Conservation (phyloP, 2,329 filamentous ascomycete species). For the Zymoseptoria crescenta region DNA sequence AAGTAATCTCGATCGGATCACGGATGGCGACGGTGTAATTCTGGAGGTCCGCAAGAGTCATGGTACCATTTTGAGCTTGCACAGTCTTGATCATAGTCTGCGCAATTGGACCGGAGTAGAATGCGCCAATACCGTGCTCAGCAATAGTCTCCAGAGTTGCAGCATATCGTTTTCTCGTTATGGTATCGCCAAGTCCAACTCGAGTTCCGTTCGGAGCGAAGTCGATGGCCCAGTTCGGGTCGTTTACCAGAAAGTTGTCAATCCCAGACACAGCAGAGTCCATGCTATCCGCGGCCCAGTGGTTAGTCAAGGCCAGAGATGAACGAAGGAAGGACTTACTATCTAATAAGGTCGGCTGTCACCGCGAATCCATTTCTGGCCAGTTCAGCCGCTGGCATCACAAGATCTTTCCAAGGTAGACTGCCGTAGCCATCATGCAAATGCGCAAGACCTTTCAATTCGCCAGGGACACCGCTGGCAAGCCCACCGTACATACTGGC, state of each 20-base stretch:
- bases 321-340: slow-evolving; percentile 29
- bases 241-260: slow-evolving; percentile 62
- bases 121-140: slow-evolving; percentile 60
- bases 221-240: slow-evolving; percentile 76
- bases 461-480: slow-evolving; percentile 58
- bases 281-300: slow-evolving; percentile 43
- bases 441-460: slow-evolving; percentile 70
- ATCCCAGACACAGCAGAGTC: slow-evolving; percentile 39
- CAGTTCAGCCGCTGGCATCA: slow-evolving; percentile 65
- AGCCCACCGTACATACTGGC: slow-evolving; percentile 50
- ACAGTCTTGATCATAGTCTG: slow-evolving; percentile 64
- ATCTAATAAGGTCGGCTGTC: slow-evolving; percentile 63
- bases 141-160: slow-evolving; percentile 72
- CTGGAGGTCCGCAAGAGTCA: slow-evolving; percentile 70
- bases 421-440: slow-evolving; percentile 64
- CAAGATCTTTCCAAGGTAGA: slow-evolving; percentile 51
- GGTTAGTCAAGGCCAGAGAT: neutral
- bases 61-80: slow-evolving; percentile 65
- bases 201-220: slow-evolving; percentile 78
- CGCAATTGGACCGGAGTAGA: slow-evolving; percentile 67
- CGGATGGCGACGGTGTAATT: slow-evolving; percentile 64
- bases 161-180: slow-evolving; percentile 75
- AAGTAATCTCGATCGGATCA: slow-evolving; percentile 47
- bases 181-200: slow-evolving; percentile 63
- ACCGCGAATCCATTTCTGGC: slow-evolving; percentile 69